phyloP scores from a whole-genome alignment of 2,329 filamentous ascomycete species.

The Beauveria rudraprayagi region DNA sequence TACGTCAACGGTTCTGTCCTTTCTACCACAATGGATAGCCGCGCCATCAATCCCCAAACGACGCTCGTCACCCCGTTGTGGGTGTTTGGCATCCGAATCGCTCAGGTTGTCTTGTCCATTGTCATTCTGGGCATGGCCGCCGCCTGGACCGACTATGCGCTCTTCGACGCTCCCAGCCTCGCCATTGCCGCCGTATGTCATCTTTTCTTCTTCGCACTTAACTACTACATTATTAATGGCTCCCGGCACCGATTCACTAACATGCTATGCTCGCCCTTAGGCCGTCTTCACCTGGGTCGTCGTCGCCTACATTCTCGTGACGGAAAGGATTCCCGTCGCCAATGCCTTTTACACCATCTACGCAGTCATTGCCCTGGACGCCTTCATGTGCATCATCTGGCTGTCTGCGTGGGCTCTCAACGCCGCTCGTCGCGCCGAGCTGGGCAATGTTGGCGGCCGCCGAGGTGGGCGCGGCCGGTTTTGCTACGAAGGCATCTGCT shows the following conservation, averaged over 20 bases:
- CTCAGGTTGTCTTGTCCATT: conserved; percentile 35
- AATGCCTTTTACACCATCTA: conserved; percentile 34
- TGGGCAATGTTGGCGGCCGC: neutral
- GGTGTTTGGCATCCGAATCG: conserved; percentile 32
- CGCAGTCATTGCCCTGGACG: conserved; percentile 36
- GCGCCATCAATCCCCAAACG: conserved; percentile 24
- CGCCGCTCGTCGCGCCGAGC: conserved; percentile 3
- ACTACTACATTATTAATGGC: too few relatives aligned
- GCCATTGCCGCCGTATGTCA: conserved; percentile 24
- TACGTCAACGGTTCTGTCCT: too few relatives aligned
- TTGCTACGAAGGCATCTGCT: conserved; percentile 18
- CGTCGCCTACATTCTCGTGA: conserved; percentile 32
- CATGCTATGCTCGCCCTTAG: conserved; percentile 19
- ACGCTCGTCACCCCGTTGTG: conserved; percentile 25
- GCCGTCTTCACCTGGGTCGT: conserved; percentile 38
- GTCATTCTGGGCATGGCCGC: conserved; percentile 36
- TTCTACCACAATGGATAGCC: conserved; percentile 17
- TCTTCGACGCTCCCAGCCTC: conserved; percentile 19
- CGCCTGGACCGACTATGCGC: neutral
- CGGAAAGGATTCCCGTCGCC: conserved; percentile 30
- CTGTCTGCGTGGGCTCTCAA: conserved; percentile 28
- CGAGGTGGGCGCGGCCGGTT: neutral
- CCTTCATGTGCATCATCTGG: conserved; percentile 39
- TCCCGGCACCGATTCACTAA: conserved; percentile 3
- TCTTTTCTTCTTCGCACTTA: neutral